A percentile compares a stretch with the other conserved stretches of the same genome.
Conservation (phyloP, 202 grass and related monocot genomes). For the Carex sylvatica region DNA sequence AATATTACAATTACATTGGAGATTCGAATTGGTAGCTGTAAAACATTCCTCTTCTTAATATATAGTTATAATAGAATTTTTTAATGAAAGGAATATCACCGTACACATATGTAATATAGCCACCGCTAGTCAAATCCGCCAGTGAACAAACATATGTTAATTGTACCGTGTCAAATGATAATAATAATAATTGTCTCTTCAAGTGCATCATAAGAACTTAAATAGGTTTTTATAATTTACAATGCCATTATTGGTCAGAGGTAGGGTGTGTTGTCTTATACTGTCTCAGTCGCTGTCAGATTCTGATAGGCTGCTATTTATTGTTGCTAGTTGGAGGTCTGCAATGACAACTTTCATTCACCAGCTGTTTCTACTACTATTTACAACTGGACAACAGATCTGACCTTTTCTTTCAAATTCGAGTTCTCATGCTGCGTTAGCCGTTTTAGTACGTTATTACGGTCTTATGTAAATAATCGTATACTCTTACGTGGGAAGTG, state of each 20-base stretch:
- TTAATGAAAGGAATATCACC: background rate
- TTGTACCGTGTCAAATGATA: too few relatives aligned
- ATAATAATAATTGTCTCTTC: background rate
- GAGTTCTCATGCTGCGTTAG: background rate
- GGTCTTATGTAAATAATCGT: background rate
- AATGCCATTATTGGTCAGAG: slow-evolving; percentile 21
- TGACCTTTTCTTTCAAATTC: background rate
- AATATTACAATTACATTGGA: too few relatives aligned
- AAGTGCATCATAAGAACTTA: background rate
- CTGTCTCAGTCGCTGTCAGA: slow-evolving; percentile 24
- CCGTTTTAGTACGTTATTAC: background rate
- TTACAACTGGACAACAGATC: background rate
- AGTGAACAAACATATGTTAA: background rate
- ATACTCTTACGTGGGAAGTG: background rate
- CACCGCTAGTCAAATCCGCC: background rate
- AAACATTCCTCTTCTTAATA: too few relatives aligned
- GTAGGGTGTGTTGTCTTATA: slow-evolving; percentile 29
- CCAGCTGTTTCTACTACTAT: background rate
- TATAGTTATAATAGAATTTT: background rate
- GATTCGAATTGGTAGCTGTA: too few relatives aligned
- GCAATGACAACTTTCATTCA: background rate
- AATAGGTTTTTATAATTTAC: background rate
- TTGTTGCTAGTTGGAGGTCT: background rate
- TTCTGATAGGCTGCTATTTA: slow-evolving; percentile 11
- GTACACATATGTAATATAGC: background rate